These are phyloP conservation scores for Lentithecium fluviatile DNA, from an alignment of 495 filamentous ascomycete genomes.

Conservation along the genomic window DNA sequence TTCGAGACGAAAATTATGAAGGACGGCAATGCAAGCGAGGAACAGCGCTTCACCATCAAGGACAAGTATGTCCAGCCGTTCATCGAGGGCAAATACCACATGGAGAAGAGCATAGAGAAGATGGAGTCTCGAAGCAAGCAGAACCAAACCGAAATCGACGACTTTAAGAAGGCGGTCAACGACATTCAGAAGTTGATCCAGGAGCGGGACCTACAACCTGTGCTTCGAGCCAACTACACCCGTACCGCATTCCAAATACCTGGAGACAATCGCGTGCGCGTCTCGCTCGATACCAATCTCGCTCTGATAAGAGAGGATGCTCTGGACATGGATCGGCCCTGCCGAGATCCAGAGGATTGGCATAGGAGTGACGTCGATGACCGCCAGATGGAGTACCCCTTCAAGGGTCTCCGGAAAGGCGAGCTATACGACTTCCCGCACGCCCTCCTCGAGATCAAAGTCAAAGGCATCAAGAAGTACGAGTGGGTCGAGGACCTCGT, in stretches of 20 bases:
- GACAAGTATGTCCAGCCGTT: constrained; percentile 91
- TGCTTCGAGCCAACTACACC: constrained; percentile 88
- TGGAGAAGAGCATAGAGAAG: constrained; percentile 87
- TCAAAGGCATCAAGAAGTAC: constrained; percentile 70
- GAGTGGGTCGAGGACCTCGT: constrained; percentile 89
- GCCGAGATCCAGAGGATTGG: constrained; percentile 84
- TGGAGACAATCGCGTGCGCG: constrained; percentile 82
- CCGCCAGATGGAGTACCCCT: constrained; percentile 78
- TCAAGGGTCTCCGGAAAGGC: constrained; percentile 77
- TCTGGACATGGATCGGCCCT: constrained; percentile 78
- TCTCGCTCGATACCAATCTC: constrained; percentile 89
- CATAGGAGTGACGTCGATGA: constrained; percentile 89
- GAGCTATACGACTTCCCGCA: constrained; percentile 92
- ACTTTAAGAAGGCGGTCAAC: constrained; percentile 68
- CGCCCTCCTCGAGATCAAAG: constrained; percentile 88
- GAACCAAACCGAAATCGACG: constrained; percentile 60
- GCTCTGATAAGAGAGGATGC: constrained; percentile 91
- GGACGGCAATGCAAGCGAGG: constrained; percentile 63
- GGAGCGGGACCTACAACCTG: constrained; percentile 73
- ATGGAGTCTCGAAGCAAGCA: constrained; percentile 67
- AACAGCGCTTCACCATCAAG: constrained; percentile 80
- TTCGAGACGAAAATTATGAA: constrained; percentile 86
- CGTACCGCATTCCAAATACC: constrained; percentile 97
- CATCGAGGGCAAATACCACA: constrained; percentile 79
- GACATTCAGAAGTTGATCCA: constrained; percentile 79